Base-by-base conservation (phyloP, 495 filamentous ascomycete genomes). In the Podospora pseudopauciseta region DNA sequence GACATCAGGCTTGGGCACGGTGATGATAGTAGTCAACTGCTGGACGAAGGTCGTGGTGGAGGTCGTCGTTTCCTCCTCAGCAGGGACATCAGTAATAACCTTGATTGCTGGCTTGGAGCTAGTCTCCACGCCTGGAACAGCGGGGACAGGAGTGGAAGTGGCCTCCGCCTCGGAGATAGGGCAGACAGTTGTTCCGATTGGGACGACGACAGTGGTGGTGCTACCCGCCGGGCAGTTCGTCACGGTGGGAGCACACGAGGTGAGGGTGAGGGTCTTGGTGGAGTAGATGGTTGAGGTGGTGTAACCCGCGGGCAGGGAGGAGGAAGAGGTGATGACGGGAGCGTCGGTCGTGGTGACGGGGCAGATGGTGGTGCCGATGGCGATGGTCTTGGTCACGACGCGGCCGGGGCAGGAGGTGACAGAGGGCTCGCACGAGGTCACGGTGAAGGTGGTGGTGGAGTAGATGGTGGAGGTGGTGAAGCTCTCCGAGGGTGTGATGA, bases 371-470 rank as follows among this genome's bases (percentile, higher is more conserved):
- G 80, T 81, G 60, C 76, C 79, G n/a, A 75, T 64, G n/a, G 76
- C 72, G 44, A 80, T 67, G 5, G 71, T 76, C 60, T 78, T 73
- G 53, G 80, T 81, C 28, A 76, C 75, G 6, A 80, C 76, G 19
- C 58, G 27, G 18, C 65, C 70, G 49, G 72, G 76, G 81, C 67
- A 87, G 82, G 87, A 75, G 71, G 86, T 87, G 68, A 89, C 86
- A 60, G 79, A 82, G 20, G 87, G 76, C 63, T 81, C 83, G 78
- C 88, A 90, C 34, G 82, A 82, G 7, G 83, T 87, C 70, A 88
- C 80, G 18, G 61, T 63, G 61, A 44, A 63, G 61, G 30, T 44
- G 18, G 61, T 63, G 15, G 61, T 63, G 5, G 78, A 75, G 71
- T 78, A 84, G 26, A 87, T 79, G 49, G 85, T 71, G 53, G 70